Evolutionary conservation across 2,329 filamentous ascomycete genomes (phyloP).

Genomic region (Fusarium nodosum): DNA sequence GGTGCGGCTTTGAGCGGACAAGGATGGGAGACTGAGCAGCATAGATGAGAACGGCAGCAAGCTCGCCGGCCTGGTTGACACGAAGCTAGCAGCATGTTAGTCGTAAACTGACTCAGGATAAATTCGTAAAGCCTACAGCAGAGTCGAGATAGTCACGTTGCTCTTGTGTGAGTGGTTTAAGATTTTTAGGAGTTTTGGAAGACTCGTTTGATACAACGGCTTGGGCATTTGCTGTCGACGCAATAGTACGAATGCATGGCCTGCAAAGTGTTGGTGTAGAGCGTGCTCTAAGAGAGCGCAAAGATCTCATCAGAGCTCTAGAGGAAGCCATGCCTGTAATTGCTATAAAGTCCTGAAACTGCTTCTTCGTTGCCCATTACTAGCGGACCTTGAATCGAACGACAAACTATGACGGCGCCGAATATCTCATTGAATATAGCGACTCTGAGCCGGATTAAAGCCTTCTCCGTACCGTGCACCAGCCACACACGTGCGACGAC

Average conservation of each 20-base stretch:
- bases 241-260: slow-evolving; percentile 40
- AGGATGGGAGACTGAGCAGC: slow-evolving; percentile 87
- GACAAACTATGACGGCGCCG: slow-evolving; percentile 41
- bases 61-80: slow-evolving; percentile 96
- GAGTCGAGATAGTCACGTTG: slow-evolving; percentile 82
- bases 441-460: slow-evolving; percentile 47
- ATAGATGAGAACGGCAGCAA: slow-evolving; percentile 97
- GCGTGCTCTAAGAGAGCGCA: slow-evolving; percentile 36
- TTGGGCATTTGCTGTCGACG: slow-evolving; percentile 41
- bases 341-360: slow-evolving; percentile 3
- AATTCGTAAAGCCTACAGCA: slow-evolving; percentile 65
- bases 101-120: not conserved
- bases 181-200: slow-evolving; percentile 55
- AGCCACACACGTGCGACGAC: slow-evolving; percentile 46
- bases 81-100: slow-evolving; percentile 70
- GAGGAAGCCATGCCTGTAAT: slow-evolving; percentile 41
- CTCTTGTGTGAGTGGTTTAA: slow-evolving; percentile 74
- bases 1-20: slow-evolving; percentile 83
- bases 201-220: slow-evolving; percentile 38
- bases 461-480: slow-evolving; percentile 38
- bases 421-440: slow-evolving; percentile 38
- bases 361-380: slow-evolving; percentile 27
- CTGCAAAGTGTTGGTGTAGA: slow-evolving; percentile 32
- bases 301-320: slow-evolving; percentile 35
- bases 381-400: slow-evolving; percentile 42